phyloP scores from a whole-genome alignment of 2,329 filamentous ascomycete species.

The Cadophora malorum region DNA sequence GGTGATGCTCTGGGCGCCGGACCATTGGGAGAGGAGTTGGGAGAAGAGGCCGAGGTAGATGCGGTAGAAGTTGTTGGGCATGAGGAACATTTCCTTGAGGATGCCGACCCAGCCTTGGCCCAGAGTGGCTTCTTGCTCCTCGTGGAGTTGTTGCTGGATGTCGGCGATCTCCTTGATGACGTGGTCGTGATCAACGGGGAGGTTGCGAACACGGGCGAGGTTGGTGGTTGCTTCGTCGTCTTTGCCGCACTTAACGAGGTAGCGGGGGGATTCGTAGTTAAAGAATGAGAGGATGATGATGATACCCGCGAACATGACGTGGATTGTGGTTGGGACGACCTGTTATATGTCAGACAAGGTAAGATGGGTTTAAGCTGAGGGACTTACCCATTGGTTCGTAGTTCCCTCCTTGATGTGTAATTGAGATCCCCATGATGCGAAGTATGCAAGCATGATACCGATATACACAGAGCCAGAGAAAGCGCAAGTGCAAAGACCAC shows the following conservation, averaged over 20 bases:
- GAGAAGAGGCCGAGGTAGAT: conserved; percentile 72
- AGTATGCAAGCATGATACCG: conserved; percentile 81
- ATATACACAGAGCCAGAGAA: conserved; percentile 77
- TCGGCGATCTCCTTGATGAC: conserved; percentile 65
- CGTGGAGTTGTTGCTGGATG: conserved; percentile 70
- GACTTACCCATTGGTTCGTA: conserved; percentile 55
- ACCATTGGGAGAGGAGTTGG: conserved; percentile 77
- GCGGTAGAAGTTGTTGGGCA: conserved; percentile 74
- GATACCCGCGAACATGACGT: conserved; percentile 77
- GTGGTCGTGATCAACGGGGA: conserved; percentile 65
- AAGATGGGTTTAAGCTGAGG: not conserved
- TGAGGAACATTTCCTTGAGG: conserved; percentile 71
- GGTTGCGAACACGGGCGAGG: conserved; percentile 64
- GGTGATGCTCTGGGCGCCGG: conserved; percentile 75
- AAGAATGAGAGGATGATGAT: conserved; percentile 75
- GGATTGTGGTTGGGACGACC: conserved; percentile 75
- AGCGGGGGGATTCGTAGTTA: conserved; percentile 73
- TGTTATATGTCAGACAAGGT: conserved; percentile 49
- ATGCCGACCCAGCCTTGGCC: conserved; percentile 68
- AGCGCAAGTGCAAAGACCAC: conserved; percentile 75
- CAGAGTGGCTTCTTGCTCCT: conserved; percentile 74
- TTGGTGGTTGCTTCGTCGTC: conserved; percentile 61
- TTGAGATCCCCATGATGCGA: conserved; percentile 69
- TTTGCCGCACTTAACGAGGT: conserved; percentile 67
- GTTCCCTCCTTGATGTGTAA: conserved; percentile 56